Evolutionary conservation across 371 early-diverging fungal genomes (phyloP), one percentile per base, ranked within the genome.

Genomic region (Nematocida sp.): DNA sequence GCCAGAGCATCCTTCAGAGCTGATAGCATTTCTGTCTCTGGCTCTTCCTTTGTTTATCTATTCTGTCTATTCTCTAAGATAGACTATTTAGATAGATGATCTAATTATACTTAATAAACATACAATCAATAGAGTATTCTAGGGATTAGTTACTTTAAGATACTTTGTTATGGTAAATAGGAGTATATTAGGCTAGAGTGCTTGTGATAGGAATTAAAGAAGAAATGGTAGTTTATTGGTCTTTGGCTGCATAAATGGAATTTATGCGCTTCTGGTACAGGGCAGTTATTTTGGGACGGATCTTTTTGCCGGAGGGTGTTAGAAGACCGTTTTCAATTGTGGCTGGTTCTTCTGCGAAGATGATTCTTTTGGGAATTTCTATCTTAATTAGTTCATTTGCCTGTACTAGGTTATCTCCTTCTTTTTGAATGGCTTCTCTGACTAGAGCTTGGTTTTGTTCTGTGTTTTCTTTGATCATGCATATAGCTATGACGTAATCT

Each of bases 291-390:
- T 53, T 60, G 19, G 37, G 34, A 41, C 84, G 43, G 54, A 65
- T 81, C 46, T 83, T 84, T 65, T 84, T 84, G 2, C 74, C 65
- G 2, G 84, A 81, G n/a, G 83, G 80, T 31, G 84, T 81, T 7
- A 84, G 52, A 27, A 84, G 74, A 9, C 58, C 62, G 27, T 78
- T 57, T 43, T 74, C 70, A 34, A 75, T 55, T 15, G 67, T 61
- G 66, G 79, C 77, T 45, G 60, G 55, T 31, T 53, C 46, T 17
- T 55, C 54, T 21, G 79, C 35, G 41, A 83, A 75, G 34, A 77
- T 45, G 45, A 82, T 46, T 47, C 75, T 58, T n/a, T 31, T 53
- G 3, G 83, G 83, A 49, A 83, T 65, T 77, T 83, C 84, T 77
- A 75, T 81, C 52, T 76, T 82, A 17, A 53, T 77, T 7, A 84